Conservation (phyloP, 108 stramenopile genomes). For the Fragilaria crotonensis region DNA sequence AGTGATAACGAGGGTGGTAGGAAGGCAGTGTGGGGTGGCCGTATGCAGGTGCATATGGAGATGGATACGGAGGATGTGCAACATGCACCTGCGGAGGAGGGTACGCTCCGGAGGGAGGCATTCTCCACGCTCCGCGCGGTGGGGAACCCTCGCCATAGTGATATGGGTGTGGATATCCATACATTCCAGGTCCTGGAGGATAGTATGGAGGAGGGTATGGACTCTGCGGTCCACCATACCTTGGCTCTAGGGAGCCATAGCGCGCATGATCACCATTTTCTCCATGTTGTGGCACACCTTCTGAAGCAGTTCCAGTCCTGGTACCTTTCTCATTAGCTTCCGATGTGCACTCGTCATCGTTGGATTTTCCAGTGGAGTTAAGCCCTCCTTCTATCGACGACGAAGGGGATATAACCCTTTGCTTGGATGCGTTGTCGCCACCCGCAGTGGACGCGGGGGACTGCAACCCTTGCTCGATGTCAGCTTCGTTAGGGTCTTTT, state of each 20-base stretch:
- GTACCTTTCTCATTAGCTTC: not conserved
- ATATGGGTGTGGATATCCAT: not conserved
- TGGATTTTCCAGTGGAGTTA: not conserved
- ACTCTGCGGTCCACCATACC: not conserved
- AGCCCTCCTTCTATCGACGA: not conserved
- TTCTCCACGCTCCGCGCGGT: not conserved
- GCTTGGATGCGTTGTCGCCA: not conserved
- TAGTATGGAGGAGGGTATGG: not conserved
- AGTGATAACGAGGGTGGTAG: not conserved
- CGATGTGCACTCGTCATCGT: conserved; percentile 2
- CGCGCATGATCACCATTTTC: not conserved
- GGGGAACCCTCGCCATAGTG: not conserved
- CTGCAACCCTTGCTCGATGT: not conserved
- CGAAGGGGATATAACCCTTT: not conserved
- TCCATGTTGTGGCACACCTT: not conserved
- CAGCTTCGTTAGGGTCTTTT: not conserved
- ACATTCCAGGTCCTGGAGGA: not conserved
- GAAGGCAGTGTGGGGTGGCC: not conserved
- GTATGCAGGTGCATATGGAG: not conserved
- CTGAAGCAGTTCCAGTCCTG: not conserved
- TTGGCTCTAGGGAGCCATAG: not conserved
- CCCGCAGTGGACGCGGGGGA: not conserved
- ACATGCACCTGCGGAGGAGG: not conserved
- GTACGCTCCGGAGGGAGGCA: not conserved
- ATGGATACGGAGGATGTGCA: not conserved